phyloP scores from a whole-genome alignment of 768 basidiomycete species.

The Trametes sanguinea region DNA sequence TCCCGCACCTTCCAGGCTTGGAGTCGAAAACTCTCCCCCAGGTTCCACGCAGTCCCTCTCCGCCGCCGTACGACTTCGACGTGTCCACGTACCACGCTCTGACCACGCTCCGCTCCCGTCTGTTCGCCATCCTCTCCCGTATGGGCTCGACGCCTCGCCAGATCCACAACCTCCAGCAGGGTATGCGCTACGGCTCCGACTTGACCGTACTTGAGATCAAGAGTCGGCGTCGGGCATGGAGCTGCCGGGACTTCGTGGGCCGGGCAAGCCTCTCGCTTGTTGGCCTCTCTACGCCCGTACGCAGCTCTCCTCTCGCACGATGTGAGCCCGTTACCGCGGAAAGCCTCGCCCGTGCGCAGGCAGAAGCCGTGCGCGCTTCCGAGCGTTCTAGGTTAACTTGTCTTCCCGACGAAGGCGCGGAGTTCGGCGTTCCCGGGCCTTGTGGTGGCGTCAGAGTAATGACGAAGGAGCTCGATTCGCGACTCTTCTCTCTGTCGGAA shows the following conservation, averaged over 20 bases:
- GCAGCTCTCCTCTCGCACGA: slow-evolving; percentile 51
- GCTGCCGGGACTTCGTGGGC: slow-evolving; percentile 49
- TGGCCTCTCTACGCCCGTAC: slow-evolving; percentile 52
- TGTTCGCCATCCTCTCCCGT: slow-evolving; percentile 41
- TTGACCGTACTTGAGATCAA: slow-evolving; percentile 52
- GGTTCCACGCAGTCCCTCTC: slow-evolving; percentile 24
- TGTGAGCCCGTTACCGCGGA: slow-evolving; percentile 26
- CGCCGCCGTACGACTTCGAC: slow-evolving; percentile 22
- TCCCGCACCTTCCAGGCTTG: neutral
- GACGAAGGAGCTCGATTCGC: slow-evolving; percentile 30
- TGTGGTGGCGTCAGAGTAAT: slow-evolving; percentile 22
- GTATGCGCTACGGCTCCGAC: slow-evolving; percentile 31
- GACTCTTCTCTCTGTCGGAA: slow-evolving; percentile 35
- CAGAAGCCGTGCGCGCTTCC: neutral
- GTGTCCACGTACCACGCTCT: slow-evolving; percentile 35
- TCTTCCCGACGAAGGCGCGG: slow-evolving; percentile 15
- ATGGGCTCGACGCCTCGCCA: slow-evolving; percentile 37
- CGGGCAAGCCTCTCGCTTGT: slow-evolving; percentile 39
- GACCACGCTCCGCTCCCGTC: slow-evolving; percentile 28
- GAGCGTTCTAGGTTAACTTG: slow-evolving; percentile 1
- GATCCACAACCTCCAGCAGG: slow-evolving; percentile 40
- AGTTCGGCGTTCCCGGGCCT: slow-evolving; percentile 15
- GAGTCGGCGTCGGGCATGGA: slow-evolving; percentile 68
- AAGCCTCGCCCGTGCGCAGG: neutral
- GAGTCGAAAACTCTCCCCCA: slow-evolving; percentile 7